phyloP scores from a whole-genome alignment of 2,329 filamentous ascomycete species.

The Aspergillus hortae region DNA sequence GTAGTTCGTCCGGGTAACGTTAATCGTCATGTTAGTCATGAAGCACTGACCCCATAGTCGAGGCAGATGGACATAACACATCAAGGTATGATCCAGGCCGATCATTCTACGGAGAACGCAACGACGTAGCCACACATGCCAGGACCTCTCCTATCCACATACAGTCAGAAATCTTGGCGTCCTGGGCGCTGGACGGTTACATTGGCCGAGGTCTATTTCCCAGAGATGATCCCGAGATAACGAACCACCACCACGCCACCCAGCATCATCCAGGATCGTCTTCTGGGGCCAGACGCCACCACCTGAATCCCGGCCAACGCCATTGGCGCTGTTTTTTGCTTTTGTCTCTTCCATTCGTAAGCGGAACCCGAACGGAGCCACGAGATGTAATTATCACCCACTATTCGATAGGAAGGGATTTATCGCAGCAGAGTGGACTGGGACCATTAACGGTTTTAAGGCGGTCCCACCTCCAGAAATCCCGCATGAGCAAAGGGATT shows the following conservation, averaged over 20 bases:
- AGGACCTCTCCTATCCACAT: not conserved
- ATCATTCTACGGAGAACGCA: not conserved
- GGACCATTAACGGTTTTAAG: not conserved
- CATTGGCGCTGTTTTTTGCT: not conserved
- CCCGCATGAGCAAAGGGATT: not conserved
- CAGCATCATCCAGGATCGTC: conserved; percentile 3
- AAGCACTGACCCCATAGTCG: not conserved
- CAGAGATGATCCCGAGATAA: no score
- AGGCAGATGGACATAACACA: not conserved
- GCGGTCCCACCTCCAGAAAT: not conserved
- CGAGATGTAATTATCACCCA: not conserved
- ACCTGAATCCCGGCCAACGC: conserved; percentile 7
- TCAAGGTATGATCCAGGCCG: not conserved
- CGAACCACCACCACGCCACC: conserved; percentile 5
- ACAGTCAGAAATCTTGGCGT: no score
- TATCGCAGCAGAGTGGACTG: no score
- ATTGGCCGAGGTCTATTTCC: no score
- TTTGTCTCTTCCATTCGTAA: no score
- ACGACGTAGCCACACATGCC: not conserved
- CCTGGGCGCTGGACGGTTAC: no score
- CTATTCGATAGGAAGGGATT: not conserved
- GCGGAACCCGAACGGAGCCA: not conserved
- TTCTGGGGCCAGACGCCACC: conserved; percentile 10
- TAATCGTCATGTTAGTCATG: not conserved
- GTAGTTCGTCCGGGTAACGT: no score